A percentile compares a stretch with the other conserved stretches of the same genome.
Evolutionary conservation across 352 stramenopile species (phyloP).

Genomic region (Phytophthora tubulina): DNA sequence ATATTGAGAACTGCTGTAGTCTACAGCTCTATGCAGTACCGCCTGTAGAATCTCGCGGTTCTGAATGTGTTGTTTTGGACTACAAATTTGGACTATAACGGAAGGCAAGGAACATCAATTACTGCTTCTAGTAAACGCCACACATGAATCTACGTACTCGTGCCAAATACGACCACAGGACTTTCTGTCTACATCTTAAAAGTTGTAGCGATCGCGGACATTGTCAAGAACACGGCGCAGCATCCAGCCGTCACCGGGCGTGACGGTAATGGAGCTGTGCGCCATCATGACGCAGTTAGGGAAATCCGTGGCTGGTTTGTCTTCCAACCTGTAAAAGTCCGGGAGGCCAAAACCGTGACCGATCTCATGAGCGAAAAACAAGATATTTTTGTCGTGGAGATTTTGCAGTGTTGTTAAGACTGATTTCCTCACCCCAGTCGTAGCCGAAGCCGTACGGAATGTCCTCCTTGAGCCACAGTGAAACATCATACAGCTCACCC

Average conservation of each 20-base stretch:
- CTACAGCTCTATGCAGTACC: no score
- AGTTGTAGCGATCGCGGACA: slow-evolving; percentile 36
- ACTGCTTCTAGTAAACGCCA: not conserved
- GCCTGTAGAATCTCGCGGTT: no score
- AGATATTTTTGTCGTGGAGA: slow-evolving; percentile 26
- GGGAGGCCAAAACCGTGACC: slow-evolving; percentile 33
- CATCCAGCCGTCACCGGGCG: slow-evolving; percentile 44
- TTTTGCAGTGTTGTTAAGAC: slow-evolving; percentile 26
- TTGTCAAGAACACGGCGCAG: slow-evolving; percentile 44
- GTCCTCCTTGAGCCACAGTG: slow-evolving; percentile 37
- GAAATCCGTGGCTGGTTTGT: slow-evolving; percentile 29
- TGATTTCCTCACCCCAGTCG: slow-evolving; percentile 31
- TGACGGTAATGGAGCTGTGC: slow-evolving; percentile 40
- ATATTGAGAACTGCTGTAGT: no score
- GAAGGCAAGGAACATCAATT: not conserved
- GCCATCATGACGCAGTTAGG: slow-evolving; percentile 39
- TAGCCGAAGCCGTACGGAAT: slow-evolving; percentile 32
- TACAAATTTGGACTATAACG: no score
- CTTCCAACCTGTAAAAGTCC: slow-evolving; percentile 28
- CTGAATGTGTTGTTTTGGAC: no score
- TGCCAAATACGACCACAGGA: not conserved
- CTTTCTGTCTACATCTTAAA: slow-evolving; percentile 8
- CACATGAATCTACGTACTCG: not conserved
- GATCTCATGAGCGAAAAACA: slow-evolving; percentile 38
- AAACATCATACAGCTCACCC: slow-evolving; percentile 35